phyloP scores from a whole-genome alignment of 768 basidiomycete genomes.

The Lactifluus rugatus region DNA sequence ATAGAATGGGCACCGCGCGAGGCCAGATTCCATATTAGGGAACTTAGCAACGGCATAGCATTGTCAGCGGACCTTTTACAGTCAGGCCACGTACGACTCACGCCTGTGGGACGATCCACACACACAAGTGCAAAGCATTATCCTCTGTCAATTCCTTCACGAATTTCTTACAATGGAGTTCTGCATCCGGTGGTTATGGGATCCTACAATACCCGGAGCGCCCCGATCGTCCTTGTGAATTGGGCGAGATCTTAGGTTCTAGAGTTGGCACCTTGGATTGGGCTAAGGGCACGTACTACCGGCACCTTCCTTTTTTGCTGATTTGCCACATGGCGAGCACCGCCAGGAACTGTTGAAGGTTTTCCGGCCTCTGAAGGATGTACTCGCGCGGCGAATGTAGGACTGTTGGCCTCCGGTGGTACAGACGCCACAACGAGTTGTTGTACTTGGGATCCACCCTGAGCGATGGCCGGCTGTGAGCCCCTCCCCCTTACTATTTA shows the following conservation, averaged over 20 bases:
- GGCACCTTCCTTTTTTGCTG: background rate
- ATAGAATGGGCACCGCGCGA: background rate
- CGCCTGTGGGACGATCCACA: background rate
- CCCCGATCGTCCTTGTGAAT: background rate
- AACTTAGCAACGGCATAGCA: background rate
- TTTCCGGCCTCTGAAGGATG: background rate
- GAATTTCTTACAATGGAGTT: background rate
- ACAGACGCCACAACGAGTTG: background rate
- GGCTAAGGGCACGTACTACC: background rate
- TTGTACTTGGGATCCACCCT: constrained; percentile 2
- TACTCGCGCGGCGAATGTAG: background rate
- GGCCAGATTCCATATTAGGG: background rate
- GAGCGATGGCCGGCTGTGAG: background rate
- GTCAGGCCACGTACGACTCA: background rate
- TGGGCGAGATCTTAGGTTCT: background rate
- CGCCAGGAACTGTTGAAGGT: background rate
- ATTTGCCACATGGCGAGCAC: background rate
- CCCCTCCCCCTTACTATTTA: background rate
- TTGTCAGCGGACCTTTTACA: constrained; percentile 14
- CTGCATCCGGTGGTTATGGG: background rate
- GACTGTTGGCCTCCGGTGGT: background rate
- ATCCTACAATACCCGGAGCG: background rate
- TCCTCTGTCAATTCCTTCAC: background rate
- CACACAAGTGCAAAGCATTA: background rate
- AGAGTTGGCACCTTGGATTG: background rate